phyloP scores from a whole-genome alignment of 1,284 basidiomycete species.

The Ustilago sp. region DNA sequence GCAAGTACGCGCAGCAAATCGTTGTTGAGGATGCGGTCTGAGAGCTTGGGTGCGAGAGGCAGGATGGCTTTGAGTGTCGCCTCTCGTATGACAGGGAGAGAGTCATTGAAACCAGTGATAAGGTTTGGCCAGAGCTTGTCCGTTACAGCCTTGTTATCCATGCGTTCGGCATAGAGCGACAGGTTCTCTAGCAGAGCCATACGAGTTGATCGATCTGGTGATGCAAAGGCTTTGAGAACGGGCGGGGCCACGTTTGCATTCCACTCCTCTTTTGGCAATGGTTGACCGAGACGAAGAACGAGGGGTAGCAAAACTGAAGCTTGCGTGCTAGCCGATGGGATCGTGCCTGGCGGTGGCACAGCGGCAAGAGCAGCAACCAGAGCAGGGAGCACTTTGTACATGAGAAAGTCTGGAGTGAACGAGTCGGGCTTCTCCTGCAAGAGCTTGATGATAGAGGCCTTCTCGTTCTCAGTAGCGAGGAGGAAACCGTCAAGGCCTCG shows the following conservation, averaged over 20 bases:
- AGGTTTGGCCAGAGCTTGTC: constrained; percentile 94
- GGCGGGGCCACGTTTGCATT: constrained; percentile 43
- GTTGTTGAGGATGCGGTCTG: constrained; percentile 93
- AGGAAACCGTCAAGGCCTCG: constrained; percentile 87
- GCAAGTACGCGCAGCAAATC: constrained; percentile 92
- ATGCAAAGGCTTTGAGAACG: constrained; percentile 59
- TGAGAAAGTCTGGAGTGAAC: constrained; percentile 86
- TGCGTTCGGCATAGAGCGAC: constrained; percentile 83
- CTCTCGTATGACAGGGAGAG: constrained; percentile 90
- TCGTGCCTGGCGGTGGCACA: constrained; percentile 44
- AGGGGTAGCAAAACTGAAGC: constrained; percentile 58
- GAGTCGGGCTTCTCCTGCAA: constrained; percentile 54
- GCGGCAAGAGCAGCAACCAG: constrained; percentile 79
- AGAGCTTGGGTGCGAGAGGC: constrained; percentile 82
- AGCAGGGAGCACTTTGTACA: constrained; percentile 87
- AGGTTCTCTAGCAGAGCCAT: constrained; percentile 92
- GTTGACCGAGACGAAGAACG: constrained; percentile 59
- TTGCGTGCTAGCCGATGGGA: constrained; percentile 47
- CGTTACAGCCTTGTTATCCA: constrained; percentile 85
- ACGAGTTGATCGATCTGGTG: constrained; percentile 83
- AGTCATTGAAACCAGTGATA: constrained; percentile 95
- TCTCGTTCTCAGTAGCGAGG: constrained; percentile 84
- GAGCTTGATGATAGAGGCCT: constrained; percentile 73
- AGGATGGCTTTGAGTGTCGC: constrained; percentile 91
- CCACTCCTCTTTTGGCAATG: constrained; percentile 58